Evolutionary conservation across 2,329 filamentous ascomycete species (phyloP).

Genomic region (Cordyceps javanica): DNA sequence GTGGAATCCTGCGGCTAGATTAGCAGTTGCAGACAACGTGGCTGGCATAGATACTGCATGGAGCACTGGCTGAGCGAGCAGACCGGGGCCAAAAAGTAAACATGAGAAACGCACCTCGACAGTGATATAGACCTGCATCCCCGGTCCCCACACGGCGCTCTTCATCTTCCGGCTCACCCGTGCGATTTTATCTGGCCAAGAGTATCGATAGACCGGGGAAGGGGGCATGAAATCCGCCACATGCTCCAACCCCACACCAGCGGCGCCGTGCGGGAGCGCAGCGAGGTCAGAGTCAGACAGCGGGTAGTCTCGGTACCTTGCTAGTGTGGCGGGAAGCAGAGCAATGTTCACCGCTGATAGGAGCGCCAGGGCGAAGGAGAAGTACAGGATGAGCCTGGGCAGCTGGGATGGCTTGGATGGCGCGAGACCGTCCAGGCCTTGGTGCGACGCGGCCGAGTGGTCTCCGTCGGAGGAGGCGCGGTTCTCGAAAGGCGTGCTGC

Average conservation of each 20-base stretch:
- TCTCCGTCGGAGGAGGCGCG: background rate
- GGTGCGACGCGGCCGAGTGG: background rate
- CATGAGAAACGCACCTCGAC: background rate
- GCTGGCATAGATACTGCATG: too few relatives aligned
- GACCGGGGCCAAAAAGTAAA: background rate
- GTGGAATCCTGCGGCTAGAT: background rate
- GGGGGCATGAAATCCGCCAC: background rate
- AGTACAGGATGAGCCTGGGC: background rate
- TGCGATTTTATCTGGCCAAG: constrained; percentile 2
- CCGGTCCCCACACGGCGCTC: constrained; percentile 2
- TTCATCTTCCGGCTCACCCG: constrained; percentile 3
- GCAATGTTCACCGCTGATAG: background rate
- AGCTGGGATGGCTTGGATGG: background rate
- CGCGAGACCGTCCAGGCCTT: background rate
- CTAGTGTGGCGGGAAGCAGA: background rate
- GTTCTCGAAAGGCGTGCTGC: background rate
- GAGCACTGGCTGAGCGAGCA: too few relatives aligned
- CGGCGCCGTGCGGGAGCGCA: background rate
- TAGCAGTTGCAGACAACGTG: too few relatives aligned
- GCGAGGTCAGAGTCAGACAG: background rate
- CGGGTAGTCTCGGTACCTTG: background rate
- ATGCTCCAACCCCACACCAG: background rate
- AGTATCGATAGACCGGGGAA: background rate
- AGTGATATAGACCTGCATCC: constrained; percentile 3
- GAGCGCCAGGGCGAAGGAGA: constrained; percentile 1